Evolutionary conservation across 2,329 filamentous ascomycete species (phyloP), one percentile per base, ranked within the genome.

Genomic region (Rutstroemia sp.): DNA sequence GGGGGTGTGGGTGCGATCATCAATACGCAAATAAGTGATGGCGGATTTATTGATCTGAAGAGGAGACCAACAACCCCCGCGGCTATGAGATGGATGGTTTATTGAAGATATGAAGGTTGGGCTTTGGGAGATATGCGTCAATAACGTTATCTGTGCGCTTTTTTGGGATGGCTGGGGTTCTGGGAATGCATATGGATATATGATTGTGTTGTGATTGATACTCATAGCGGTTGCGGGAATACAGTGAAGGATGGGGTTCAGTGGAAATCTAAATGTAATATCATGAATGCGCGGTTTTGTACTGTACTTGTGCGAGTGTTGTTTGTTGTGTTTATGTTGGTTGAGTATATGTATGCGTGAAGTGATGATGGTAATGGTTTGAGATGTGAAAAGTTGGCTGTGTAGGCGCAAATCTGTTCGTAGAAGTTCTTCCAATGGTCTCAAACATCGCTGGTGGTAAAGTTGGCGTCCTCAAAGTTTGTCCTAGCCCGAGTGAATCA

Each of bases 251-350:
- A 19, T 19, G 19, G 19, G 42, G 30, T 34, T 10, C 30, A 48
- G 5, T 30, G 25, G 38, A 25, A 25, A 49, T 54, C 51, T 60
- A 62, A 61, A 57, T 63, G 60, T 63, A 63, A 62, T 62, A 62
- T 58, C 60, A 63, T 60, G 60, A 62, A 61, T 49, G 51, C 58
- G 44, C 48, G 56, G 44, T 54, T 39, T 48, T 40, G 9, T 40
- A 17, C 16, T 40, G 9, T 40, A 17, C 16, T 42, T 42, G 16
- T 42, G 39, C 39, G 14, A 19, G 17, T 19, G 39, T 42, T 10
- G 16, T 34, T 12, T 34, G 10, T 10, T 34, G 4, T 34, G 9
- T 34, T 10, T 12, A 12, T 12, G 30, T 10, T 34, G 30, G 30
- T 34, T 34, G 30, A 34, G 30, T 34, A 34, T 34, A 12, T 34